Conservation (phyloP, 2,329 filamentous ascomycete species). For the Neofusicoccum ribis region DNA sequence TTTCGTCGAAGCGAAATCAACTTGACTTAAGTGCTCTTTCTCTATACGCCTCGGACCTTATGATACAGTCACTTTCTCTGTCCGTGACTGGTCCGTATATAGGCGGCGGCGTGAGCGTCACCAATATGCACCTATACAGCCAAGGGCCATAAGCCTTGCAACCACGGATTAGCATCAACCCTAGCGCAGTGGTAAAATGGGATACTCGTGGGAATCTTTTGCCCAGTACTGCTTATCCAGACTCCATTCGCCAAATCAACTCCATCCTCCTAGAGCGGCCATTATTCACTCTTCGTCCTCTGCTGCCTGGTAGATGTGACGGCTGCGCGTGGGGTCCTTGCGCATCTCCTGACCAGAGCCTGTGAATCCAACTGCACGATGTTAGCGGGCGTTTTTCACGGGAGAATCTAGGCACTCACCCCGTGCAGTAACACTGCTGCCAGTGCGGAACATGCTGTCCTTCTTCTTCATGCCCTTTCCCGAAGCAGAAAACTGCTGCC, state of each 20-base stretch:
- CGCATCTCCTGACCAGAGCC: conserved; percentile 95
- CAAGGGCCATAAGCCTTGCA: conserved; percentile 17
- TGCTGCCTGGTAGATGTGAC: conserved; percentile 13
- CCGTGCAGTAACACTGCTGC: conserved; percentile 81
- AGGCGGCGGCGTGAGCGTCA: neutral
- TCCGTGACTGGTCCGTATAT: conserved; percentile 1
- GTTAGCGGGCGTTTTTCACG: conserved; percentile 28
- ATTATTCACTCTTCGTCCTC: conserved; percentile 13
- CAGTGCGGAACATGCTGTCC: conserved; percentile 95
- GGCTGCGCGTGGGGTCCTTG: conserved; percentile 74
- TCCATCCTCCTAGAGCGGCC: neutral
- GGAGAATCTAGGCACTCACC: conserved; percentile 54
- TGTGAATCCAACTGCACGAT: conserved; percentile 79
- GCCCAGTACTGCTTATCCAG: neutral
- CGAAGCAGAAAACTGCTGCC: conserved; percentile 89
- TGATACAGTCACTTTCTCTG: neutral
- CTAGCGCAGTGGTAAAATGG: neutral
- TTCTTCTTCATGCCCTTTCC: conserved; percentile 68
- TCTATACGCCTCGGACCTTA: neutral
- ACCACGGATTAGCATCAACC: conserved; percentile 15
- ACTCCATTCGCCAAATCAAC: conserved; percentile 17
- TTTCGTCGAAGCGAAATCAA: neutral
- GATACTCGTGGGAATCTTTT: conserved; percentile 9
- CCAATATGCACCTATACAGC: conserved; percentile 1
- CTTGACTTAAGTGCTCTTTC: neutral